These are phyloP conservation scores for Niebla homalea DNA, from an alignment of 495 filamentous ascomycete species.

Conservation along the genomic window DNA sequence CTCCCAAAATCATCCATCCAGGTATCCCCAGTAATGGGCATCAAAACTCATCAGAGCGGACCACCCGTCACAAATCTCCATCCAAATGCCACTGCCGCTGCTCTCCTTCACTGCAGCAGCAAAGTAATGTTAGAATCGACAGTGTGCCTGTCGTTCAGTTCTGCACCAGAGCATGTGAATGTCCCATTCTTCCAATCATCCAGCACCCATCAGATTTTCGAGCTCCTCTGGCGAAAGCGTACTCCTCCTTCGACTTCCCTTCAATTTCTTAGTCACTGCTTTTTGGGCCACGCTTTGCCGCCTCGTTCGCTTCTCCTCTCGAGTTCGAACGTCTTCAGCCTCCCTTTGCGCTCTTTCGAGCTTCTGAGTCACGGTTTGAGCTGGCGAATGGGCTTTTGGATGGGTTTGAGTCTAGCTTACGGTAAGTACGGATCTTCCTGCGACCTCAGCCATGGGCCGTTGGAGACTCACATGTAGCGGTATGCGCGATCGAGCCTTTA, in stretches of 20 bases:
- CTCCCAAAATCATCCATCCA: too few relatives aligned
- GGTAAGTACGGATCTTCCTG: slow-evolving; percentile 12
- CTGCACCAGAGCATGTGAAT: too few relatives aligned
- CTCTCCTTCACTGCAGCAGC: too few relatives aligned
- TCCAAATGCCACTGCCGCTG: too few relatives aligned
- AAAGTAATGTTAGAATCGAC: too few relatives aligned
- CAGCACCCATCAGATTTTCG: slow-evolving; percentile 43
- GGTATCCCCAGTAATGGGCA: too few relatives aligned
- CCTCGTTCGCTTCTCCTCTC: slow-evolving; percentile 31
- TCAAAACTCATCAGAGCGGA: too few relatives aligned
- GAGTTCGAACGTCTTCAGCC: slow-evolving; percentile 25
- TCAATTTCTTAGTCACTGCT: slow-evolving; percentile 29
- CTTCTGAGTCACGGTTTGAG: slow-evolving; percentile 27
- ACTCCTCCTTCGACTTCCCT: slow-evolving; percentile 45
- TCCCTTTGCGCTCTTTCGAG: slow-evolving; percentile 34
- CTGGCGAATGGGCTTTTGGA: slow-evolving; percentile 13
- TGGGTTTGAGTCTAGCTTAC: slow-evolving; percentile 14
- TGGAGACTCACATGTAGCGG: slow-evolving; percentile 24
- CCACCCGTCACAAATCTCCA: too few relatives aligned
- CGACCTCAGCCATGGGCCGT: slow-evolving; percentile 5
- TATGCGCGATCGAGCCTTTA: slow-evolving; percentile 23
- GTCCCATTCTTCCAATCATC: not conserved
- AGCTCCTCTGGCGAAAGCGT: slow-evolving; percentile 62
- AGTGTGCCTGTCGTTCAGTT: too few relatives aligned
- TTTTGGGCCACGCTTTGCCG: slow-evolving; percentile 31